Conservation (phyloP, 2,329 filamentous ascomycete species). For the Ambrosiella xylebori region DNA sequence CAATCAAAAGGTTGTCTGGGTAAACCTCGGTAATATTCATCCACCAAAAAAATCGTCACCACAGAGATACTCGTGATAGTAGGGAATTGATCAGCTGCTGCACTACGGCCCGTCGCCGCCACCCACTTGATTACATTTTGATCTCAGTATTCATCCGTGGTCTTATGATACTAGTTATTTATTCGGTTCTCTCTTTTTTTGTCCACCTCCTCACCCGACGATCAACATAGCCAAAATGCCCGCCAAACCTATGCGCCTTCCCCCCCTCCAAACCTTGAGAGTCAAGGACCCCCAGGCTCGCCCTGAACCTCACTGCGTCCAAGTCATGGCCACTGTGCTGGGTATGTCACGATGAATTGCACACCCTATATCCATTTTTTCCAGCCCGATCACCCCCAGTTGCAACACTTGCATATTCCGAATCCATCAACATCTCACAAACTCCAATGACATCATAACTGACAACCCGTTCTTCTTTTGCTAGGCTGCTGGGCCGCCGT, state of each 20-base stretch:
- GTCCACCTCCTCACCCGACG: background rate
- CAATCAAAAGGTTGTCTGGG: too few species aligned
- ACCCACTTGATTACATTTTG: too few species aligned
- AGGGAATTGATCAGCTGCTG: too few species aligned
- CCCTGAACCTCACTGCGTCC: slow-evolving; percentile 34
- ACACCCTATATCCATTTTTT: slow-evolving; percentile 15
- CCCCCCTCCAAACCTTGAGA: slow-evolving; percentile 37
- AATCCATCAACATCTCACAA: background rate
- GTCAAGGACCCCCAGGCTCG: slow-evolving; percentile 35
- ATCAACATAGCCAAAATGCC: slow-evolving; percentile 23
- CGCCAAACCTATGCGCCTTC: slow-evolving; percentile 37
- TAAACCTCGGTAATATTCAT: too few species aligned
- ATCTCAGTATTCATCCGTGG: too few species aligned
- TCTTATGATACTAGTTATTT: too few species aligned
- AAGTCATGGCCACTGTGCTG: slow-evolving; percentile 40
- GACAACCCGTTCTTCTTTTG: background rate
- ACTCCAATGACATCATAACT: background rate
- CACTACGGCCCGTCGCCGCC: too few species aligned
- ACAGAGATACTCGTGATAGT: too few species aligned
- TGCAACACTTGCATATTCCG: too few species aligned
- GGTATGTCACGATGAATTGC: slow-evolving; percentile 30
- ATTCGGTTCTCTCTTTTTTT: background rate
- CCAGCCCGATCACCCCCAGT: background rate
- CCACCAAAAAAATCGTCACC: too few species aligned
- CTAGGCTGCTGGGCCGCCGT: slow-evolving; percentile 72